Conservation (phyloP, 108 stramenopile genomes). For the Ochromonas danica region DNA sequence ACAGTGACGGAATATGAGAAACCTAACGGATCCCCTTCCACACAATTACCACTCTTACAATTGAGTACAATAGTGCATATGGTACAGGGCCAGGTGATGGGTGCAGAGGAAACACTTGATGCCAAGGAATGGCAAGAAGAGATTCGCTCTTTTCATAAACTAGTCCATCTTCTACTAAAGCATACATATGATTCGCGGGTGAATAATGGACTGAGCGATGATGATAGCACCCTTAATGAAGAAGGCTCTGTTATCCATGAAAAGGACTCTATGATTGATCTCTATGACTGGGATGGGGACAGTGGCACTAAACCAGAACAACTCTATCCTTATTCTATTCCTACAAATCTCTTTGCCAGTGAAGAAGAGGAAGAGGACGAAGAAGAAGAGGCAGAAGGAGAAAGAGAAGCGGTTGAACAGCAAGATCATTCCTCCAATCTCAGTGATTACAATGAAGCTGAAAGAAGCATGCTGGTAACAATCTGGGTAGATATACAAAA, state of each 20-base stretch:
- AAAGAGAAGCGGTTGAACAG: too few relatives aligned
- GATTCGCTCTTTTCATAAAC: background rate
- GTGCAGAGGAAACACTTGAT: too few relatives aligned
- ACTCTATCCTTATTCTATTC: too few relatives aligned
- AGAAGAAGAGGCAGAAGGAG: background rate
- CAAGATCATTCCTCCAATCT: background rate
- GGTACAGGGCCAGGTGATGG: too few relatives aligned
- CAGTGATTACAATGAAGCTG: background rate
- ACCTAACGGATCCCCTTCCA: background rate
- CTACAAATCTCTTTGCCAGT: background rate
- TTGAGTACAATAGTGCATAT: background rate
- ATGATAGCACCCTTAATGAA: background rate
- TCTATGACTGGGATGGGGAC: background rate
- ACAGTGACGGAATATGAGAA: background rate
- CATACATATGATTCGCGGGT: background rate
- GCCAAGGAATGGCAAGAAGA: background rate
- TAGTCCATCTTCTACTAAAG: background rate
- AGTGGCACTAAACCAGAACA: too few relatives aligned
- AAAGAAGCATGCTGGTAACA: background rate
- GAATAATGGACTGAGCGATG: background rate
- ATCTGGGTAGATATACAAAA: conserved; percentile 4
- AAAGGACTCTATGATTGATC: background rate
- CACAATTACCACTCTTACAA: background rate
- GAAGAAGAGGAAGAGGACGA: background rate
- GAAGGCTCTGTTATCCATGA: too few relatives aligned